Evolutionary conservation across 805 yeast genomes (phyloP).

Genomic region (Limtongia smithiae): DNA sequence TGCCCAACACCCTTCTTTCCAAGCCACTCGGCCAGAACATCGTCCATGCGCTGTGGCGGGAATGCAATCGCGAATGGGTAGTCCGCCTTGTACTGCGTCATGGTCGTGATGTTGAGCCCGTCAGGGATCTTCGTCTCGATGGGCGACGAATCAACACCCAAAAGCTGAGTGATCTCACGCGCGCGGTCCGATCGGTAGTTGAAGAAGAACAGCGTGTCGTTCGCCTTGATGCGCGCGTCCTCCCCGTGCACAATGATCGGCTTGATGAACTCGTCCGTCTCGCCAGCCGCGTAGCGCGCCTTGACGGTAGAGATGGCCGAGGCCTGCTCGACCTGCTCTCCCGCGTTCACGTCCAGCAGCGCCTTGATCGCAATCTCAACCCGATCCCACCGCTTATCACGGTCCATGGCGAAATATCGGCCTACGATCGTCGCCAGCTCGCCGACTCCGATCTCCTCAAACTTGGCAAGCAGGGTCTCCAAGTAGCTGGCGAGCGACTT

Average conservation of each 20-base stretch:
- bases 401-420: conserved; percentile 32
- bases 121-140: conserved; percentile 28
- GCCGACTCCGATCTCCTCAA: conserved; percentile 29
- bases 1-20: conserved; percentile 28
- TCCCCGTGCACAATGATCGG: conserved; percentile 28
- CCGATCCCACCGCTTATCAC: conserved; percentile 31
- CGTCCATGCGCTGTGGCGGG: conserved; percentile 31
- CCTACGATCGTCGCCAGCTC: conserved; percentile 31
- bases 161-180: conserved; percentile 31
- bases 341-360: conserved; percentile 20
- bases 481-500: conserved; percentile 26
- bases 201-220: conserved; percentile 30
- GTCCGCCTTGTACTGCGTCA: conserved; percentile 33
- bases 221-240: conserved; percentile 27
- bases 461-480: conserved; percentile 26
- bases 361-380: conserved; percentile 30
- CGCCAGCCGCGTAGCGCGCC: conserved; percentile 26
- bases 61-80: conserved; percentile 29
- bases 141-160: conserved; percentile 32
- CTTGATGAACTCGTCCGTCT: conserved; percentile 30
- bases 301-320: conserved; percentile 22
- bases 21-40: conserved; percentile 32
- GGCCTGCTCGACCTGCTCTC: conserved; percentile 19
- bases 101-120: conserved; percentile 28
- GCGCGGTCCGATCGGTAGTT: conserved; percentile 32